Conservation (phyloP, 2,329 filamentous ascomycete species). For the Exophiala spinifera region DNA sequence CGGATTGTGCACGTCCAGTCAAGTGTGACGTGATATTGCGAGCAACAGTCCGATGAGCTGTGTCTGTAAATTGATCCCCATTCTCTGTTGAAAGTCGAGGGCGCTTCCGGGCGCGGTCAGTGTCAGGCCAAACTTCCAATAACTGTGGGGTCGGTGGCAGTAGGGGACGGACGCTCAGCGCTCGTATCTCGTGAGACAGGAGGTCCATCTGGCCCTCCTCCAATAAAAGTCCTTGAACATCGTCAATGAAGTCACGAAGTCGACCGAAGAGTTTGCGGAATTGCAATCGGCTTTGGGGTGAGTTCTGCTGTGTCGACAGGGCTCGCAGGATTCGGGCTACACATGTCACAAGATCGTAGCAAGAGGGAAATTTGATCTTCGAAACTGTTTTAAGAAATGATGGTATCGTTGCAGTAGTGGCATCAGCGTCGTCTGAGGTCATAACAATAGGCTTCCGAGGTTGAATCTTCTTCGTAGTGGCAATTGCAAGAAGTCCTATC, state of each 20-base stretch:
- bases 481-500: slow-evolving; percentile 10
- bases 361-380: slow-evolving; percentile 15
- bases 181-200: slow-evolving; percentile 11
- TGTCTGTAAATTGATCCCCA: slow-evolving; percentile 27
- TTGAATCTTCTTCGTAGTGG: neutral
- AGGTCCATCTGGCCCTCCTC: neutral
- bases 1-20: slow-evolving; percentile 34
- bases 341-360: slow-evolving; percentile 6
- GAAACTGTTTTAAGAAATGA: slow-evolving; percentile 3
- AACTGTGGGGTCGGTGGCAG: slow-evolving; percentile 1
- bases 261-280: slow-evolving; percentile 13
- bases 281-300: slow-evolving; percentile 10
- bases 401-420: neutral
- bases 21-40: slow-evolving; percentile 36
- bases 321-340: slow-evolving; percentile 13
- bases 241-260: slow-evolving; percentile 10
- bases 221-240: slow-evolving; percentile 13
- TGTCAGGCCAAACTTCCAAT: slow-evolving; percentile 19
- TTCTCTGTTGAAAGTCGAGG: slow-evolving; percentile 35
- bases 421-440: slow-evolving; percentile 16
- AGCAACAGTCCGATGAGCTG: slow-evolving; percentile 33
- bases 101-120: slow-evolving; percentile 36
- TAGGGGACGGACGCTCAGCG: slow-evolving; percentile 3
- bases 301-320: slow-evolving; percentile 11
- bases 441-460: slow-evolving; percentile 14